Conservation (phyloP, 352 stramenopile genomes). For the Ophiocytium majus region DNA sequence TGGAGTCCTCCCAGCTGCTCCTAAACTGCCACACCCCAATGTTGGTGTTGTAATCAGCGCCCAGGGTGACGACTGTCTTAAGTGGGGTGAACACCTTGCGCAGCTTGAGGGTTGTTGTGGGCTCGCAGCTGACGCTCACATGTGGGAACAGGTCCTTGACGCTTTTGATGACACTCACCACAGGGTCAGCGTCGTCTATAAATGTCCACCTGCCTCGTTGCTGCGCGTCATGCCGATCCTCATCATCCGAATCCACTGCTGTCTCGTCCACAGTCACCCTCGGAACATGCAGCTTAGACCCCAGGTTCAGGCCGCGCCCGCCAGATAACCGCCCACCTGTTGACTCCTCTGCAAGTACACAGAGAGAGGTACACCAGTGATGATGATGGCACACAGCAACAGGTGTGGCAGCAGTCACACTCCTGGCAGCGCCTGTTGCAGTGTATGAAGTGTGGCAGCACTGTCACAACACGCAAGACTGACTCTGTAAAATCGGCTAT, state of each 20-base stretch:
- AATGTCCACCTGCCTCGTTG: conserved; percentile 44
- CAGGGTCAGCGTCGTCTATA: conserved; percentile 39
- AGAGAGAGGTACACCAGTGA: no score
- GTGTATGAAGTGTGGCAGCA: no score
- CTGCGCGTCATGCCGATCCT: conserved; percentile 39
- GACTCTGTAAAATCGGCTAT: no score
- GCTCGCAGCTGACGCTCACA: conserved; percentile 47
- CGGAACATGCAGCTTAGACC: conserved; percentile 21
- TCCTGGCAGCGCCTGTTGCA: no score
- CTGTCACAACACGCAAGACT: no score
- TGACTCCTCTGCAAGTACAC: no score
- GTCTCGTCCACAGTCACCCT: conserved; percentile 52
- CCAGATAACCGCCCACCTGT: background rate
- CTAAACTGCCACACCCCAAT: conserved; percentile 57
- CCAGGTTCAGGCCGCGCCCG: background rate
- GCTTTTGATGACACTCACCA: conserved; percentile 52
- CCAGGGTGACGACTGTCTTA: conserved; percentile 54
- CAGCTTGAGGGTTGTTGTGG: conserved; percentile 55
- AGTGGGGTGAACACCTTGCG: conserved; percentile 53
- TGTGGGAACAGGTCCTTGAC: conserved; percentile 56
- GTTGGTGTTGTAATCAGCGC: conserved; percentile 57
- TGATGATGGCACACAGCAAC: no score
- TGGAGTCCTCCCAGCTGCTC: conserved; percentile 54
- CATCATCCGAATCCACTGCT: conserved; percentile 45
- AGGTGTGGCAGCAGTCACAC: no score